phyloP scores from a whole-genome alignment of 2,329 filamentous ascomycete species.

The Diaporthe helianthi region DNA sequence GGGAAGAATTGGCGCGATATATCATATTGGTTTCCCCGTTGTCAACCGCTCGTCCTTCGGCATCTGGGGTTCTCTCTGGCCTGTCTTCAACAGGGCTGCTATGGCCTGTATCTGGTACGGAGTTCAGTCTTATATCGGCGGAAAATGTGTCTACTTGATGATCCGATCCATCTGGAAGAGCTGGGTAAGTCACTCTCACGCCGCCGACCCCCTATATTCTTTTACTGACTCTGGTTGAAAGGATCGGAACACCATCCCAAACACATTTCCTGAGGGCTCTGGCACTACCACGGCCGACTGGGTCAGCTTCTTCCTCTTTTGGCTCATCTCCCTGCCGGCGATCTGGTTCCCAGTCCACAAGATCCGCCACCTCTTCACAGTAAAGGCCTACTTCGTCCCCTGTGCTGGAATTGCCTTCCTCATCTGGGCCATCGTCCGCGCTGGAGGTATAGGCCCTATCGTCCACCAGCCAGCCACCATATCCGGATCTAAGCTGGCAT shows the following conservation, averaged over 20 bases:
- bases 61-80: slow-evolving; percentile 89
- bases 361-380: slow-evolving; percentile 88
- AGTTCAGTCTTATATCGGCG: slow-evolving; percentile 85
- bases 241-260: slow-evolving; percentile 65
- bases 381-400: slow-evolving; percentile 86
- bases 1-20: slow-evolving; percentile 83
- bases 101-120: slow-evolving; percentile 90
- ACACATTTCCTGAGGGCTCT: slow-evolving; percentile 68
- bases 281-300: slow-evolving; percentile 80
- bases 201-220: neutral
- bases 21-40: slow-evolving; percentile 90
- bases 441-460: slow-evolving; percentile 84
- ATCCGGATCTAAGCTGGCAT: slow-evolving; percentile 74
- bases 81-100: slow-evolving; percentile 85
- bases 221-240: slow-evolving; percentile 36
- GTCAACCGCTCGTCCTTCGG: slow-evolving; percentile 81
- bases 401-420: slow-evolving; percentile 85
- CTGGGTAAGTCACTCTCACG: slow-evolving; percentile 54
- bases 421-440: slow-evolving; percentile 83
- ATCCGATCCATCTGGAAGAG: slow-evolving; percentile 82
- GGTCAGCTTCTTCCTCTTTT: slow-evolving; percentile 86
- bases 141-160: slow-evolving; percentile 86
- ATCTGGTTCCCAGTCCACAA: slow-evolving; percentile 91
- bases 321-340: slow-evolving; percentile 79
- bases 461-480: slow-evolving; percentile 70